Evolutionary conservation across 495 filamentous ascomycete species (phyloP), one percentile per base, ranked within the genome.

Genomic region (Jackrogersella multiformis): DNA sequence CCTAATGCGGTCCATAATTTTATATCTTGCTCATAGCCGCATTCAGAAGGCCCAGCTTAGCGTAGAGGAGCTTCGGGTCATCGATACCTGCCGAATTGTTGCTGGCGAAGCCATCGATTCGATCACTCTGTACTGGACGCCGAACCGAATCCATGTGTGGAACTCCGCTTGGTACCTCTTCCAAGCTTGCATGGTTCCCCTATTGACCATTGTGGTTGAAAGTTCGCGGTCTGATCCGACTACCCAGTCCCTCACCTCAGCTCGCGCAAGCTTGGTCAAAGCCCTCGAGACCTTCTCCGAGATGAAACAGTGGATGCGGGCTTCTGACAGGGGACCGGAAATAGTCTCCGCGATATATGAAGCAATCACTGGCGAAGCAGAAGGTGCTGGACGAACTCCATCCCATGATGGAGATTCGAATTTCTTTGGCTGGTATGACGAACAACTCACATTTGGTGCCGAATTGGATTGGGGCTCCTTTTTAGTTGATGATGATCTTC

Each of bases 131-230:
- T 64, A 72, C 30, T 74, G 71, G 71, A 69, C 64, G 5, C 71
- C 68, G 12, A 72, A 74, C 48, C 39, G 61, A 16, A 42, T 71
- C 5, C 68, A 69, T 24, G 71, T 70, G 13, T 73, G 71, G 71
- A 70, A 73, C 38, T 65, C 71, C 1, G 62, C 58, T 15, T 73
- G 71, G 71, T 73, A 71, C 24, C 71, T 73, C 10, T 73, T 73
- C 38, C 71, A 73, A 42, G 71, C 71, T 15, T 73, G 67, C 23
- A 73, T 73, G 71, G 51, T 70, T 15, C 71, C 71, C 9, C 55
- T 71, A 4, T 42, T 74, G 5, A 61, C 45, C 4, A 71, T 74
- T 1, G 59, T 64, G 6, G 56, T 67, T 21, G 65, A 72, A 24
- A 52, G 42, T 26, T 58, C 65, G 23, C 66, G 42, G 24, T 42